Evolutionary conservation across 129 eudicot species (phyloP).

Genomic region (Centrapalus pauciflorus): DNA sequence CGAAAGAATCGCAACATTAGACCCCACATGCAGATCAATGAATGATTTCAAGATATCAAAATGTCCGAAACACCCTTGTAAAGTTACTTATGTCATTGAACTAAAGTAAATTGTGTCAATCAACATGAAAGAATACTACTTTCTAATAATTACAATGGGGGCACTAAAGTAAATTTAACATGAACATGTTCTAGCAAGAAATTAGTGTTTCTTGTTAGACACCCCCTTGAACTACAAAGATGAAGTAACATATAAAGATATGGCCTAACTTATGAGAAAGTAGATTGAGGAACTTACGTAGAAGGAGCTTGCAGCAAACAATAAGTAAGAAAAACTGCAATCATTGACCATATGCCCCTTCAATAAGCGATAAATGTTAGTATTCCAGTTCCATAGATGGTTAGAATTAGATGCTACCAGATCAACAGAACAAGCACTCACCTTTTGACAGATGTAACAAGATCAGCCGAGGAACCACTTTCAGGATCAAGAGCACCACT

Average conservation of each 20-base stretch:
- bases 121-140: background rate
- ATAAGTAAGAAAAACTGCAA: conserved; percentile 84
- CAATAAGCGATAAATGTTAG: conserved; percentile 15
- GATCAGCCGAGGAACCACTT: conserved; percentile 44
- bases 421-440: background rate
- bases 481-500: conserved; percentile 94
- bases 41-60: background rate
- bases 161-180: background rate
- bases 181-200: background rate
- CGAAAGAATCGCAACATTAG: too few species aligned
- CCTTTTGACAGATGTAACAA: conserved; percentile 81
- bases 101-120: too few species aligned
- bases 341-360: conserved; percentile 99
- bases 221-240: background rate
- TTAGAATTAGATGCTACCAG: background rate
- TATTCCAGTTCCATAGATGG: background rate
- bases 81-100: background rate
- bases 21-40: too few species aligned
- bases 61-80: background rate
- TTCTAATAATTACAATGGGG: background rate
- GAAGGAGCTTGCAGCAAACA: conserved; percentile 99
- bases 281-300: conserved; percentile 58
- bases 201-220: background rate
- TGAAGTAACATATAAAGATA: background rate
- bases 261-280: background rate